phyloP scores from a whole-genome alignment of 169 alveolate species.

The Plasmodium yoelii region DNA sequence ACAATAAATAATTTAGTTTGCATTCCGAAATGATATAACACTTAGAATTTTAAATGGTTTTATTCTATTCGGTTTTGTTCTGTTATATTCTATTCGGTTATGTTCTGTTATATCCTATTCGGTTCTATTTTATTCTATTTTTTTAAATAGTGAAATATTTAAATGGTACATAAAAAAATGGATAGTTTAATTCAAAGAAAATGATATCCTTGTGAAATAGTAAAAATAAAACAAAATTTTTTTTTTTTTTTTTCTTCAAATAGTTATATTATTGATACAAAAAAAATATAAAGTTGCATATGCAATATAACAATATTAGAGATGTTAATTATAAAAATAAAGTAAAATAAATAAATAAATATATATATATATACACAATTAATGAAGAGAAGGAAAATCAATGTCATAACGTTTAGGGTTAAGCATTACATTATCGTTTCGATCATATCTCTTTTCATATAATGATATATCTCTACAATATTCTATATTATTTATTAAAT shows the following conservation, averaged over 20 bases:
- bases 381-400: slow-evolving; percentile 41
- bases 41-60: background rate
- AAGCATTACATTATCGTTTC: background rate
- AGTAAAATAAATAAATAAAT: no score
- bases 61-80: no score
- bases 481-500: slow-evolving; percentile 12
- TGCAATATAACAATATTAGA: background rate
- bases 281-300: background rate
- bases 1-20: slow-evolving; percentile 5
- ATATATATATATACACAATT: background rate
- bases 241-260: slow-evolving; percentile 6
- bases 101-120: no score
- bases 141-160: background rate
- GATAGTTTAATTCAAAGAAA: background rate
- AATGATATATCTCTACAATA: slow-evolving; percentile 58
- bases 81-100: no score
- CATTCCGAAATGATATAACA: background rate
- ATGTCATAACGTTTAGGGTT: slow-evolving; percentile 38
- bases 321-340: no score
- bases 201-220: background rate
- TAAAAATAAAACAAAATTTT: background rate
- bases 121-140: no score
- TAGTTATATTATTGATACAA: slow-evolving; percentile 7
- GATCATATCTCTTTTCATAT: slow-evolving; percentile 45
- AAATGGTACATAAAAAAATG: background rate